Base-by-base conservation (phyloP, 306 rosid genomes). In the Hippophae tibetana region DNA sequence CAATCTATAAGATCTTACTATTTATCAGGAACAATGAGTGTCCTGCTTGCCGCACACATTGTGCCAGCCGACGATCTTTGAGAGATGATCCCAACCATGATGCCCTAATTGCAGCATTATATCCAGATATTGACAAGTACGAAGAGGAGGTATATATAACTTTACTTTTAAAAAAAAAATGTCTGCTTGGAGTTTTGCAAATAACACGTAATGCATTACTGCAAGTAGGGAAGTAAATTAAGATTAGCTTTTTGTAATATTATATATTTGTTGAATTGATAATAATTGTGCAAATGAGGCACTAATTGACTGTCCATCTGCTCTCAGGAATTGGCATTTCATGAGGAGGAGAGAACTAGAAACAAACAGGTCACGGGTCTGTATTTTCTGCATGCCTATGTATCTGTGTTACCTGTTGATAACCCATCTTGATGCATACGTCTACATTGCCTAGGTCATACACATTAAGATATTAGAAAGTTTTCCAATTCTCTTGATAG, bases 61-160 rank as follows among this genome's bases (percentile, higher is more conserved):
- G 97, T 69, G 95, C 97, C 71, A 90, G 97, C 67, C 89, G 97
- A 56, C 97, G 97, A 69, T 90, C 97, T 52, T 75, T 90, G 72
- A 82, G 97, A 73, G 97, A 90, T 83, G 97, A 90, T 82, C 97
- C 97, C 11, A 90, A 87, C 61, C 86, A 84, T 54, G 97, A 90
- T 76, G 80, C 87, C 53, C 72, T 90, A 54, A 90, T 90, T 73
- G 78, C 95, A 44, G 74, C 84, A 62, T 62, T 90, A 55, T 90
- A 90, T 81, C 95, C 95, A 69, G 90, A 90, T 65, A 90, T 90
- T 68, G 95, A 87, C 74, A 90, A 87, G 69, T 87, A 90, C n/a
- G 97, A 90, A 69, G 82, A 79, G 70, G 94, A 90, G 97, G 97
- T 87, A 83, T 70, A 63, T 13, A 72, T 52, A 60, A 54, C 73